These are phyloP conservation scores for Alternaria consortialis DNA, from an alignment of 2,329 filamentous ascomycete genomes.

Conservation along the genomic window DNA sequence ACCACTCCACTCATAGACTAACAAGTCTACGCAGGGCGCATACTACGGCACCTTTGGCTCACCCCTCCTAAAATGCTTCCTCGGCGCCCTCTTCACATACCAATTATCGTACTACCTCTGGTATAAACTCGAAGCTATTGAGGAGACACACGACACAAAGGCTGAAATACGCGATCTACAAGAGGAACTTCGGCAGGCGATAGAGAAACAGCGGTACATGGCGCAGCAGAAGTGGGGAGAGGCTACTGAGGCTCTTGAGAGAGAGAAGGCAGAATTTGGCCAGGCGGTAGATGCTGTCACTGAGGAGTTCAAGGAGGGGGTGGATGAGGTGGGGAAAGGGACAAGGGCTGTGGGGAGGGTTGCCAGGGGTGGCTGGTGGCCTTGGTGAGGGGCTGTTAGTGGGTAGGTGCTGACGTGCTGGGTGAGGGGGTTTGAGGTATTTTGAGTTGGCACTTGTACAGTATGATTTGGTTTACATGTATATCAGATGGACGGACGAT, in stretches of 20 bases:
- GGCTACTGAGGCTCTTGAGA: conserved; percentile 18
- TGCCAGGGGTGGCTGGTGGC: conserved; percentile 36
- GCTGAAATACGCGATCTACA: conserved; percentile 33
- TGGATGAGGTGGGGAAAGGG: conserved; percentile 22
- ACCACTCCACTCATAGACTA: background rate
- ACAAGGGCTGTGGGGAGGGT: conserved; percentile 23
- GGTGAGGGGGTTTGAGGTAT: background rate
- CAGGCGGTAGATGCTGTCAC: conserved; percentile 21
- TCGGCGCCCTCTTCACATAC: conserved; percentile 80
- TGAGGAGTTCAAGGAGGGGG: conserved; percentile 26
- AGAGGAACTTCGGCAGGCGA: conserved; percentile 32
- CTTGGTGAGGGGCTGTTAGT: conserved; percentile 25
- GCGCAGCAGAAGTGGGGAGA: conserved; percentile 15
- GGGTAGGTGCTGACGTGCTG: background rate
- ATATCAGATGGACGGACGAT: conserved; percentile 7
- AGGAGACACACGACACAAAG: conserved; percentile 66
- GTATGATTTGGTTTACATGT: conserved; percentile 3
- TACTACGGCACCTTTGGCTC: conserved; percentile 81
- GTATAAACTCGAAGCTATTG: conserved; percentile 76
- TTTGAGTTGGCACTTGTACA: background rate
- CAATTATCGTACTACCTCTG: conserved; percentile 79
- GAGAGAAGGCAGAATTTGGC: conserved; percentile 18
- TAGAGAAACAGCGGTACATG: conserved; percentile 25
- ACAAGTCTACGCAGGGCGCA: conserved; percentile 48
- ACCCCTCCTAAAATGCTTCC: conserved; percentile 76